Percentiles rank a stretch among this genome's conserved stretches.
Conservation (phyloP, 2,329 filamentous ascomycete species). For the Aspergillus sojae region DNA sequence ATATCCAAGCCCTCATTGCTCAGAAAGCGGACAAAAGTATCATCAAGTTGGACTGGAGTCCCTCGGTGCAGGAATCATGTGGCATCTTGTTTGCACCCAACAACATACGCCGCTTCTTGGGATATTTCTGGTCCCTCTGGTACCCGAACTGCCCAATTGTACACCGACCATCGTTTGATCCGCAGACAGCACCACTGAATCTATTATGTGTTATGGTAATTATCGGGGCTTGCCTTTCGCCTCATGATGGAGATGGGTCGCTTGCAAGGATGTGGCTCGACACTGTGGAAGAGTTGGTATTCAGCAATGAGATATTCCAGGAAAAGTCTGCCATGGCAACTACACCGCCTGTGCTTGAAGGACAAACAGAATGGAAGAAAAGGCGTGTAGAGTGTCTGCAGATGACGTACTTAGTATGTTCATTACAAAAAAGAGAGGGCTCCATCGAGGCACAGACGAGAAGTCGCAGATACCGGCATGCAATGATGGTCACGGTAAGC, state of each 20-base stretch:
- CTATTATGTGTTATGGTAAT: slow-evolving; percentile 31
- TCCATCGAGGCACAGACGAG: slow-evolving; percentile 22
- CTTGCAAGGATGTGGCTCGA: slow-evolving; percentile 24
- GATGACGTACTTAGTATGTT: slow-evolving; percentile 28
- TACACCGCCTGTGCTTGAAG: neutral
- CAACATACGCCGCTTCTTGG: slow-evolving; percentile 26
- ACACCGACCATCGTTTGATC: slow-evolving; percentile 29
- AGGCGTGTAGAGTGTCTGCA: slow-evolving; percentile 23
- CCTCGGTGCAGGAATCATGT: slow-evolving; percentile 10
- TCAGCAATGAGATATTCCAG: slow-evolving; percentile 18
- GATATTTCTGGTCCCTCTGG: slow-evolving; percentile 33
- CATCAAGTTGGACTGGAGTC: slow-evolving; percentile 21
- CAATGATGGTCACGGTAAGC: slow-evolving; percentile 27
- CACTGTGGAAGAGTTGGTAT: slow-evolving; percentile 26
- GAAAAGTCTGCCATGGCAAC: neutral
- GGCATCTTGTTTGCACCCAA: slow-evolving; percentile 24
- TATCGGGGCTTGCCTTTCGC: slow-evolving; percentile 32
- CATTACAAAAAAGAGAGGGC: slow-evolving; percentile 30
- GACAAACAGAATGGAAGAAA: slow-evolving; percentile 12
- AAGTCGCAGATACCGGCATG: slow-evolving; percentile 25
- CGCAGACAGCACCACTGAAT: slow-evolving; percentile 12
- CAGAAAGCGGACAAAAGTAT: slow-evolving; percentile 13
- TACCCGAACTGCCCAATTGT: slow-evolving; percentile 34
- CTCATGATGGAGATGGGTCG: slow-evolving; percentile 15
- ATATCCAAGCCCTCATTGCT: slow-evolving; percentile 11